These are phyloP conservation scores for Lupinus albus DNA, from an alignment of 306 rosid species.

Conservation along the genomic window DNA sequence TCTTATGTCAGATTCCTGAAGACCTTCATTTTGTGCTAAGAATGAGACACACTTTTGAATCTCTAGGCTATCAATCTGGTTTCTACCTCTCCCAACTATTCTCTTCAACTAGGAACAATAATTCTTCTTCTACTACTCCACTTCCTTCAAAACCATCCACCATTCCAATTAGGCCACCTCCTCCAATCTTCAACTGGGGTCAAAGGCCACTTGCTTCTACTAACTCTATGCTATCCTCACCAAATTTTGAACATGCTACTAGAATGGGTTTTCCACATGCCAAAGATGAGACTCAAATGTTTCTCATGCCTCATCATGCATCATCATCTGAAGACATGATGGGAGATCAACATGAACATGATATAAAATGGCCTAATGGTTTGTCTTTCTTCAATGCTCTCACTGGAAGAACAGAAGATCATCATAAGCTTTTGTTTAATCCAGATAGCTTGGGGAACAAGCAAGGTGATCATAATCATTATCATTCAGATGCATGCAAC, in stretches of 20 bases:
- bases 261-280: constrained; percentile 68
- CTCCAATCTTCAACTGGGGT: constrained; percentile 82
- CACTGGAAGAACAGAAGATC: constrained; percentile 77
- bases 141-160: constrained; percentile 72
- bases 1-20: constrained; percentile 74
- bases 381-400: constrained; percentile 86
- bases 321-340: constrained; percentile 73
- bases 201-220: constrained; percentile 73
- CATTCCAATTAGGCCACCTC: constrained; percentile 73
- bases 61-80: constrained; percentile 95
- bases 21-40: constrained; percentile 97
- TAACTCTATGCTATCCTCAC: constrained; percentile 68
- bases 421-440: constrained; percentile 68
- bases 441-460: constrained; percentile 69
- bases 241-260: constrained; percentile 62
- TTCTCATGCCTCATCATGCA: constrained; percentile 65
- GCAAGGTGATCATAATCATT: not conserved
- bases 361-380: constrained; percentile 95
- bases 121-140: constrained; percentile 59
- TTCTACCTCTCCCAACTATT: constrained; percentile 91
- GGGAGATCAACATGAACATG: constrained; percentile 78
- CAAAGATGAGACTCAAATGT: constrained; percentile 79
- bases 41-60: constrained; percentile 99
- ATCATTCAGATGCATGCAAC: no score
- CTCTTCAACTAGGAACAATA: constrained; percentile 74